Base-by-base conservation (phyloP, 2,329 filamentous ascomycete species). In the Colletotrichum echinochloae region DNA sequence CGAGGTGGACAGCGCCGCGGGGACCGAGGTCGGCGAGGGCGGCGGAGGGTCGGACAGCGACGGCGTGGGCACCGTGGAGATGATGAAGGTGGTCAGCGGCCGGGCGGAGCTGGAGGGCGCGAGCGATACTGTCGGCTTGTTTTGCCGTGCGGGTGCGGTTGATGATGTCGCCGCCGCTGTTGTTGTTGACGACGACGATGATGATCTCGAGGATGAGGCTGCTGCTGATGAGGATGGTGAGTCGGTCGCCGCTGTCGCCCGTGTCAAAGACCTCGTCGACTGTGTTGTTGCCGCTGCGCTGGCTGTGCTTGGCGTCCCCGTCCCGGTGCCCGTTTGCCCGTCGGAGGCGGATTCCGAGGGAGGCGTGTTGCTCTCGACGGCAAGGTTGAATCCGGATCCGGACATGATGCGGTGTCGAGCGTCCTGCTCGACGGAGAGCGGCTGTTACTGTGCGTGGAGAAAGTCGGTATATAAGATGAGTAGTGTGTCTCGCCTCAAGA, bases 61-160 rank as follows among this genome's bases (percentile, higher is more conserved):
- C 2, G 68, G 64, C 23, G 60, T 71, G 3, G 65, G 54, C 14
- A 14, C 26, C 14, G 65, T 65, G n/a, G 16, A 71, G 39, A 69
- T 69, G 52, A 71, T 60, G 55, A 71, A 71, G 0, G 68, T 71
- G 6, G 68, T 71, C 20, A 41, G 68, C 23, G 68, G 52, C 1
- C 59, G 65, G 1, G 46, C 37, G 23, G 68, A 55, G 30, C n/a
- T 49, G 26, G 30, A 49, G n/a, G 66, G 54, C 11, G n/a, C 44
- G 2, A 12, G 46, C 8, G 59, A n/a, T 1, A 5, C 44, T 2
- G 54, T 30, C 16, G 63, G 60, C 20, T 57, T 61, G 59, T 54
- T 11, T 30, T 52, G n/a, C 56, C 44, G 49, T n/a, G 48, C 30
- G 18, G 59, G 55, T 16, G 55, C 37, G 33, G 52, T 49, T 3